phyloP scores from a whole-genome alignment of 2,329 filamentous ascomycete species.

The Diaporthe australafricana region DNA sequence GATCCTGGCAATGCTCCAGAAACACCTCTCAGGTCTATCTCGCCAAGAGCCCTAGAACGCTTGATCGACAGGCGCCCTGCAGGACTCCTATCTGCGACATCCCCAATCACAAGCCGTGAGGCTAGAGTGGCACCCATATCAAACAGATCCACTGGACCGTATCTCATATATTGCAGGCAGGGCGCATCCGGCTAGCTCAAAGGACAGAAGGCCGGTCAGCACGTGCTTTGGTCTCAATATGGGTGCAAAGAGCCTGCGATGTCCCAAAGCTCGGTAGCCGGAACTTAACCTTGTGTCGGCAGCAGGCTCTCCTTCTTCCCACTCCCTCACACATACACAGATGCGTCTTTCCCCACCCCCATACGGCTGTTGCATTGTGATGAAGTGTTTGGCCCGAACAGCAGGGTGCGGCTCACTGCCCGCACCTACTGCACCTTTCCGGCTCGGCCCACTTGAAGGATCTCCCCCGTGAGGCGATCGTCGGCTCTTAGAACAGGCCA shows the following conservation, averaged over 20 bases:
- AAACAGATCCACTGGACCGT: constrained; percentile 23
- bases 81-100: constrained; percentile 22
- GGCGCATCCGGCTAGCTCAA: neutral
- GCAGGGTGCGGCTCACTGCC: neutral
- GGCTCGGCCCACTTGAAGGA: constrained; percentile 89
- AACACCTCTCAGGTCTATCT: constrained; percentile 21
- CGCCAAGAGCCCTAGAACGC: constrained; percentile 25
- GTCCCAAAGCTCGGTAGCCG: constrained; percentile 1
- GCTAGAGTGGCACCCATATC: constrained; percentile 20
- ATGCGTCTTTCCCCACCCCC: neutral
- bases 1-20: neutral
- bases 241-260: neutral
- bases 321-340: neutral
- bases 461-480: constrained; percentile 77
- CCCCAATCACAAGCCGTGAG: constrained; percentile 25
- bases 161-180: constrained; percentile 18
- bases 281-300: constrained; percentile 9
- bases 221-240: neutral
- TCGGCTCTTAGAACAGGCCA: constrained; percentile 90
- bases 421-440: constrained; percentile 54
- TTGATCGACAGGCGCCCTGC: constrained; percentile 23
- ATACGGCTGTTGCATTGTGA: neutral
- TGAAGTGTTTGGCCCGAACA: neutral
- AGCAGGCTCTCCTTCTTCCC: neutral
- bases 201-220: constrained; percentile 5